Percentiles rank a stretch among this genome's conserved stretches.
phyloP scores from a whole-genome alignment of 345 rosid genomes.

The Barbarea vulgaris region DNA sequence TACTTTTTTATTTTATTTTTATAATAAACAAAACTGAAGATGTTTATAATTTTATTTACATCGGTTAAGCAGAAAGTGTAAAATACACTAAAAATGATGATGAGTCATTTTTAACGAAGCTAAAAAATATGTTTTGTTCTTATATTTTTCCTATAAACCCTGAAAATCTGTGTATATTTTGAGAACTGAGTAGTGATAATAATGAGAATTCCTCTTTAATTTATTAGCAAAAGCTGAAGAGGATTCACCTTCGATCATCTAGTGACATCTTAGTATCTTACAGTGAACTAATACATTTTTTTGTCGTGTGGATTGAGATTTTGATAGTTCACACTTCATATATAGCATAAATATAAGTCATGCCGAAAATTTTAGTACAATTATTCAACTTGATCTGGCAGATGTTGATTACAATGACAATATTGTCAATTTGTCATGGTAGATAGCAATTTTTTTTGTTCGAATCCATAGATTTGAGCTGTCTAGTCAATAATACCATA shows the following conservation, averaged over 20 bases:
- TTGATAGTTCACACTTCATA: neutral
- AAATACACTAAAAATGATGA: neutral
- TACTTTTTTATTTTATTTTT: too few relatives aligned
- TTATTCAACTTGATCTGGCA: conserved; percentile 12
- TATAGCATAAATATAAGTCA: neutral
- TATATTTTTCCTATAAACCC: neutral
- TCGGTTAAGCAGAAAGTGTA: neutral
- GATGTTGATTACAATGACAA: conserved; percentile 8
- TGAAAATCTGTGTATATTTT: neutral
- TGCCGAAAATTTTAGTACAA: neutral
- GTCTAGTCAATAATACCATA: conserved; percentile 22
- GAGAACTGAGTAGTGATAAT: neutral
- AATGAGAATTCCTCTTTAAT: neutral
- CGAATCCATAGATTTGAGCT: conserved; percentile 20
- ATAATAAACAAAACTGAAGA: neutral
- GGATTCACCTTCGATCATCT: neutral
- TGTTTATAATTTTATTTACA: neutral
- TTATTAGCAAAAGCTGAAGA: neutral
- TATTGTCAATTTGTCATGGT: conserved; percentile 14
- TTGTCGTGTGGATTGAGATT: neutral
- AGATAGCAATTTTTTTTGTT: neutral
- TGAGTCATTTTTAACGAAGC: neutral
- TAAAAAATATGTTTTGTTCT: neutral
- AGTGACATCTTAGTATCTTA: neutral
- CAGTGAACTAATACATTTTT: neutral